Evolutionary conservation across 345 rosid genomes (phyloP), one percentile per base, ranked within the genome.

Genomic region (Melaleuca quinquenervia): DNA sequence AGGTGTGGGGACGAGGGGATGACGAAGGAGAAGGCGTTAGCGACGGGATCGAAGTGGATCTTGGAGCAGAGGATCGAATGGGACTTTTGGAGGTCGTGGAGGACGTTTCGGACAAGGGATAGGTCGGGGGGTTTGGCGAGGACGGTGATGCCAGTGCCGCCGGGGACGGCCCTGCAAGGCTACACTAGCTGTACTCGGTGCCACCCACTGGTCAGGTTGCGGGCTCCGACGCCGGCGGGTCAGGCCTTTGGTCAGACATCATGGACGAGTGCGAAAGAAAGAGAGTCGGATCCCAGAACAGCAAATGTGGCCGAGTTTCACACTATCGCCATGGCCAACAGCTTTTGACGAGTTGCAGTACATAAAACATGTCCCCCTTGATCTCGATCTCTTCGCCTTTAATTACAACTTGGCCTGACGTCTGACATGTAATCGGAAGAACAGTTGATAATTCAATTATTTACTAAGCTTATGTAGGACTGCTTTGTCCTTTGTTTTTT

Each of bases 161-260:
- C 86, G 6, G 94, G 91, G 16, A 96, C 94, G 9, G 98, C 97
- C 89, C 88, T 92, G 93, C n/a, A n/a, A n/a, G n/a, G n/a, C n/a
- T n/a, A n/a, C 98, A 97, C 99, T 98, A 97, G 84, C 98, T 94
- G 86, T 90, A 90, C 89, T 97, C 98, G 52, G 96, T 94, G 55
- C 95, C 93, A 45, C 98, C 95, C 20, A 90, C 93, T 44, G 90
- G 90, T 62, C 98, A 91, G 78, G 88, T 52, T 29, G 21, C 85
- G 50, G 91, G 86, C 78, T 92, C 89, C 45, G 91, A 41, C 45
- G 84, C 5, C 56, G 74, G 83, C 64, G 89, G 55, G 84, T 64
- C 62, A 9, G 87, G 83, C 52, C 83, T 84, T 36, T 88, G 87
- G 85, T 86, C 89, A 54, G 70, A 41, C 89, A 89, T 86, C 83